These are phyloP conservation scores for Boletus pseudopeckii DNA, from an alignment of 768 basidiomycete species.

Conservation along the genomic window DNA sequence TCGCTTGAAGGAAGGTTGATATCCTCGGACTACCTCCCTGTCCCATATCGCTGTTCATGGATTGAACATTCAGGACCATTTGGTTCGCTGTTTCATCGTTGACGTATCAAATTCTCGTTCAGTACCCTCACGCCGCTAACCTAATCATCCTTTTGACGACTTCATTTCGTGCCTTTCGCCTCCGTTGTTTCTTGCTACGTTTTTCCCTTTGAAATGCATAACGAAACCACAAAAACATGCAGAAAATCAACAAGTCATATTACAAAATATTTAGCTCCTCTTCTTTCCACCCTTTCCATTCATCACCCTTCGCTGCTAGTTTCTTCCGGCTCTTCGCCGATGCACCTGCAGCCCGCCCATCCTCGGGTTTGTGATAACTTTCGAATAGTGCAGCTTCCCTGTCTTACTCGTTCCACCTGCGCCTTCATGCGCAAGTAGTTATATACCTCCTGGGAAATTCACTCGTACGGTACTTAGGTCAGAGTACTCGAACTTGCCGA, in stretches of 20 bases:
- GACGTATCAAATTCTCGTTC: constrained; percentile 33
- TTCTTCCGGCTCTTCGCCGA: constrained; percentile 11
- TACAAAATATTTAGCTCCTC: constrained; percentile 45
- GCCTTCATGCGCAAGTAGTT: constrained; percentile 46
- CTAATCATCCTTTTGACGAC: constrained; percentile 38
- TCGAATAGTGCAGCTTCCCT: constrained; percentile 21
- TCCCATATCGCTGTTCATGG: constrained; percentile 35
- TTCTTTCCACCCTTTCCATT: constrained; percentile 36
- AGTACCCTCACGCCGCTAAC: constrained; percentile 33
- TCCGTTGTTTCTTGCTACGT: constrained; percentile 38
- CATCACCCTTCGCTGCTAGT: constrained; percentile 13
- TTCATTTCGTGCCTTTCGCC: constrained; percentile 32
- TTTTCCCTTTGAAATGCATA: constrained; percentile 30
- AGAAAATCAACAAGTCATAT: constrained; percentile 33
- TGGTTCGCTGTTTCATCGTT: constrained; percentile 26
- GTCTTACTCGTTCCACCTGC: constrained; percentile 22
- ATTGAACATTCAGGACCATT: constrained; percentile 32
- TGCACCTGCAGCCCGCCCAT: constrained; percentile 1
- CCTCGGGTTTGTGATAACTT: constrained; percentile 21
- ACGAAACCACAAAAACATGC: constrained; percentile 37
- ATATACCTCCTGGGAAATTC: constrained; percentile 19
- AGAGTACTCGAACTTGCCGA: constrained; percentile 16
- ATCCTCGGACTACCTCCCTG: constrained; percentile 31
- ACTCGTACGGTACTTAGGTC: constrained; percentile 16
- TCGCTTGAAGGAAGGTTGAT: constrained; percentile 27